Percentiles rank a stretch among this genome's conserved stretches.
These are phyloP conservation scores for Moelleriella libera DNA, from an alignment of 2,329 filamentous ascomycete genomes.

Conservation along the genomic window DNA sequence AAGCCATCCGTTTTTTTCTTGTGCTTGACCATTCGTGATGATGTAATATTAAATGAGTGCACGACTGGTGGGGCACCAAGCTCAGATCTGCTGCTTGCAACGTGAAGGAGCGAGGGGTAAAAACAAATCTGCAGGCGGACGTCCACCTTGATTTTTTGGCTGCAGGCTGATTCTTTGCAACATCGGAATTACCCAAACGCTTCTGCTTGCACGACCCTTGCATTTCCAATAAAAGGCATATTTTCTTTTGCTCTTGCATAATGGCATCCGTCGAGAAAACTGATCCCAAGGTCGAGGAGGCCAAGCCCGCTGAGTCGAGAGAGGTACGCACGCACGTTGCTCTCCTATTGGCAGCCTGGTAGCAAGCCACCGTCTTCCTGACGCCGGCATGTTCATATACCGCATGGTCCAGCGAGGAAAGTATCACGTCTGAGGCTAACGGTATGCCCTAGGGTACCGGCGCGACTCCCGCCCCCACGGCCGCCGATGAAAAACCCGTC, in stretches of 20 bases:
- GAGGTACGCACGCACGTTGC: constrained; percentile 10
- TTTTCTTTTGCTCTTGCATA: constrained; percentile 7
- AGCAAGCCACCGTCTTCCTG: background rate
- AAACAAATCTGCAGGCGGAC: background rate
- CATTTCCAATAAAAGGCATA: background rate
- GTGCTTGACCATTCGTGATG: background rate
- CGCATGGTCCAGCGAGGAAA: too few relatives aligned
- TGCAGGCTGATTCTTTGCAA: background rate
- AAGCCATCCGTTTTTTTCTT: background rate
- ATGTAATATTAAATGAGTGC: too few relatives aligned
- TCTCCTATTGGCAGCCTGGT: background rate
- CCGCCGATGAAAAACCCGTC: constrained; percentile 17
- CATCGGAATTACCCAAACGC: background rate
- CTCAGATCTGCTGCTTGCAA: background rate
- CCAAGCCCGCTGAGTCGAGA: constrained; percentile 12
- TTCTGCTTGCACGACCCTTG: background rate
- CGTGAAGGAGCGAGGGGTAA: background rate
- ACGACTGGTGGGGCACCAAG: background rate
- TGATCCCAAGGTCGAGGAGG: constrained; percentile 41
- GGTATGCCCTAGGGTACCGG: background rate
- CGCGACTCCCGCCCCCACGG: constrained; percentile 6
- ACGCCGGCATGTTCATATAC: too few relatives aligned
- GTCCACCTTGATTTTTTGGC: background rate
- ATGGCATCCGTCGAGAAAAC: constrained; percentile 36
- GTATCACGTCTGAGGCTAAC: background rate